Evolutionary conservation across 208 protist species (phyloP).

Genomic region (Wallacemonas sp.): DNA sequence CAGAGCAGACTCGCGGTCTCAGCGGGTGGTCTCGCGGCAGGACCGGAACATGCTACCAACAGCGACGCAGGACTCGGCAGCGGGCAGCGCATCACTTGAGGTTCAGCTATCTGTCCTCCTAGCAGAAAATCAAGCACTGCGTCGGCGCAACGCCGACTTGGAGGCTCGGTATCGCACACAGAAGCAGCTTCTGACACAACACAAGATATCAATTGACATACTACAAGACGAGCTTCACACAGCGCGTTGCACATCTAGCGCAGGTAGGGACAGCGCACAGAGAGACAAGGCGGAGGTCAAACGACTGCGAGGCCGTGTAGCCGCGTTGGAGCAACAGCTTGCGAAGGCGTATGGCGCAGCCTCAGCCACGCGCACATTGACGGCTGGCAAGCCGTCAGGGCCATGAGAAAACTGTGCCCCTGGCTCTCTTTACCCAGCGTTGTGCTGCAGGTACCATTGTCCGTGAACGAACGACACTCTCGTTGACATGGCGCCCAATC

Average conservation of each 20-base stretch:
- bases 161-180: conserved; percentile 13
- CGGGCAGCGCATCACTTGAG: background rate
- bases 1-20: background rate
- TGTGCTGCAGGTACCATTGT: too few species aligned
- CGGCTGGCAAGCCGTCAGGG: too few species aligned
- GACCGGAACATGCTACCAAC: background rate
- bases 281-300: background rate
- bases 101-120: conserved; percentile 7
- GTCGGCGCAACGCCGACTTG: conserved; percentile 13
- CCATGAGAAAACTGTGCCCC: too few species aligned
- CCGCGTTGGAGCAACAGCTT: conserved; percentile 3
- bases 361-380: background rate
- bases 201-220: background rate
- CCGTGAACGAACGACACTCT: too few species aligned
- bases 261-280: background rate
- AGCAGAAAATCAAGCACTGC: conserved; percentile 12
- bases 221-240: background rate
- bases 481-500: too few species aligned
- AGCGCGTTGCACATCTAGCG: background rate
- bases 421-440: too few species aligned
- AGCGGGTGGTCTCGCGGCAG: background rate
- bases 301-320: conserved; percentile 14
- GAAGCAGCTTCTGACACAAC: background rate
- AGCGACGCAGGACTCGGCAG: background rate
- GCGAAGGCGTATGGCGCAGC: background rate